Conservation (phyloP, 768 basidiomycete species). For the Russula griseocarnosa region DNA sequence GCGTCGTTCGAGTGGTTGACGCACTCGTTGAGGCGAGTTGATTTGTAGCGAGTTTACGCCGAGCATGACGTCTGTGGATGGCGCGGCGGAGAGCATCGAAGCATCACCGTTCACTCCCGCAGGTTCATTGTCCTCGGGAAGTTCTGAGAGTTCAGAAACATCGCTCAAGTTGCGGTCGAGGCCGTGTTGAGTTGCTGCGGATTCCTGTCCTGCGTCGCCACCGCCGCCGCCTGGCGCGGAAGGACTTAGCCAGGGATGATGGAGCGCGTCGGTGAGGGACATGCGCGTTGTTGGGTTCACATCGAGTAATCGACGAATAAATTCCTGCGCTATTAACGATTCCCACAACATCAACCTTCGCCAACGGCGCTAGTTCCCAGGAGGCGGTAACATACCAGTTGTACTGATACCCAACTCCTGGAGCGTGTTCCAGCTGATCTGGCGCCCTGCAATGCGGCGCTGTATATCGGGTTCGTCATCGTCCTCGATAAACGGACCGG, state of each 20-base stretch:
- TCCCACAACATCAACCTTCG: constrained; percentile 4
- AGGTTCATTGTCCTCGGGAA: not conserved
- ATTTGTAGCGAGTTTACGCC: constrained; percentile 17
- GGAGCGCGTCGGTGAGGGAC: constrained; percentile 61
- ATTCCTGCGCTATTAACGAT: constrained; percentile 50
- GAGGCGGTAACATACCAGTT: constrained; percentile 41
- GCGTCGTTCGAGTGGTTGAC: constrained; percentile 23
- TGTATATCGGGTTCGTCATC: constrained; percentile 1
- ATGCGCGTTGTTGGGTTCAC: constrained; percentile 63
- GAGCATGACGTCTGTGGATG: constrained; percentile 14
- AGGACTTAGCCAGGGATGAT: constrained; percentile 71
- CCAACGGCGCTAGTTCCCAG: not conserved
- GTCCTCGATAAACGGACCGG: constrained; percentile 20
- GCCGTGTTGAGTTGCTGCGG: not conserved
- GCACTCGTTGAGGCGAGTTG: not conserved
- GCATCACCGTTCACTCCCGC: constrained; percentile 1
- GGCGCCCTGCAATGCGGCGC: constrained; percentile 23
- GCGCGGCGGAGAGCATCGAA: constrained; percentile 25
- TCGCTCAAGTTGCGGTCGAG: constrained; percentile 9
- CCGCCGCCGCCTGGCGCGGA: not conserved
- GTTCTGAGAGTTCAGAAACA: constrained; percentile 14
- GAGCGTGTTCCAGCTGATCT: constrained; percentile 21
- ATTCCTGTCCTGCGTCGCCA: not conserved
- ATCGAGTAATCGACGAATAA: constrained; percentile 63
- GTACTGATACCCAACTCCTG: constrained; percentile 31